A percentile compares a stretch with the other conserved stretches of the same genome.
These are phyloP conservation scores for Candida koratica DNA, from an alignment of 805 yeast genomes.

Conservation along the genomic window DNA sequence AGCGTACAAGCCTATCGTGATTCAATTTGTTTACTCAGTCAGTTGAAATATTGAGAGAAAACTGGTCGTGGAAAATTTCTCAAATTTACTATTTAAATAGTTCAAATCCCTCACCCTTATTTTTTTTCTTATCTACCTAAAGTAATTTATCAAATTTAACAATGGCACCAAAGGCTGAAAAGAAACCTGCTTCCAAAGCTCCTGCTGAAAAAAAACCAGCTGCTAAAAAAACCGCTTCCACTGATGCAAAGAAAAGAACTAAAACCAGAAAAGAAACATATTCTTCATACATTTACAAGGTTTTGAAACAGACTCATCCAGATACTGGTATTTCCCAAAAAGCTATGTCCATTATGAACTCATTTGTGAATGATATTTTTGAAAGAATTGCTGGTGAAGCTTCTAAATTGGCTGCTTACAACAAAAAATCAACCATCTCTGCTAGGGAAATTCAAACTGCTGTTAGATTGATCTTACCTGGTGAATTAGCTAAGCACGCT, in stretches of 20 bases:
- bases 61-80: slow-evolving; percentile 6
- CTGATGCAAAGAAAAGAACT: slow-evolving; percentile 84
- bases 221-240: slow-evolving; percentile 82
- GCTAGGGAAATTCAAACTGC: slow-evolving; percentile 99
- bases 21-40: slow-evolving; percentile 4
- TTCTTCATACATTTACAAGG: slow-evolving; percentile 97
- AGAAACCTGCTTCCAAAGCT: slow-evolving; percentile 90
- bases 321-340: slow-evolving; percentile 99
- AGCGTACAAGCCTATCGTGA: neutral
- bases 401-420: slow-evolving; percentile 97
- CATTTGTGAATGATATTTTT: slow-evolving; percentile 95
- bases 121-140: slow-evolving; percentile 4
- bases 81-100: slow-evolving; percentile 8
- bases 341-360: slow-evolving; percentile 98
- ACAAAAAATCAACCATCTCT: slow-evolving; percentile 96
- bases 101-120: slow-evolving; percentile 7
- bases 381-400: slow-evolving; percentile 98
- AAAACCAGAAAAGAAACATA: slow-evolving; percentile 97
- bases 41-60: slow-evolving; percentile 2
- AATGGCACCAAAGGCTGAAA: slow-evolving; percentile 67
- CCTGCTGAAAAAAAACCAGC: slow-evolving; percentile 93
- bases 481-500: slow-evolving; percentile 98
- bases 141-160: slow-evolving; percentile 16
- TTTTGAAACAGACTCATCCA: slow-evolving; percentile 97
- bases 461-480: slow-evolving; percentile 95